Conservation (phyloP, 129 eudicot genomes). For the sunflower (Helianthus annuus) region DNA sequence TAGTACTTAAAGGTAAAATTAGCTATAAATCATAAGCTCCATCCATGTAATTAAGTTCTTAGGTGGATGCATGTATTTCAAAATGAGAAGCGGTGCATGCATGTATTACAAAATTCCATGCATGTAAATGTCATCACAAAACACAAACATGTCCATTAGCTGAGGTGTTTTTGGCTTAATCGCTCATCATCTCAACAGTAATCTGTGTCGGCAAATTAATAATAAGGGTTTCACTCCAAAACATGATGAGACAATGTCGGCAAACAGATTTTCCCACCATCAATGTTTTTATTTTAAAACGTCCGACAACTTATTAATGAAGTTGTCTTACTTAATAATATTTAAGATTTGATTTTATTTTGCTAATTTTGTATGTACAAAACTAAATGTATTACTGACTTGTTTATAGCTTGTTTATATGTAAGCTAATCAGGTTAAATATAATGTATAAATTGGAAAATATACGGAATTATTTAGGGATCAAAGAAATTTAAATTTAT, state of each 20-base stretch:
- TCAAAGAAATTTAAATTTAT: not conserved
- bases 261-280: not conserved
- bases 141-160: slow-evolving; percentile 5
- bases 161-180: not conserved
- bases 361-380: not conserved
- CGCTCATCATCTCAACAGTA: not conserved
- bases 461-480: not conserved
- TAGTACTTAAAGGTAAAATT: no score
- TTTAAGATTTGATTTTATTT: not conserved
- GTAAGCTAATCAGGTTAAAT: no score
- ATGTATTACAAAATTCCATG: not conserved
- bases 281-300: not conserved
- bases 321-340: not conserved
- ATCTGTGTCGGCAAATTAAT: slow-evolving; percentile 5
- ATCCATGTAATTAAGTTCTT: no score
- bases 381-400: no score
- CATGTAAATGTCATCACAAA: not conserved
- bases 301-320: not conserved
- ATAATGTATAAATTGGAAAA: not conserved
- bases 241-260: slow-evolving; percentile 4
- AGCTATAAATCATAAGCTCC: no score
- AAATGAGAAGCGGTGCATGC: slow-evolving; percentile 1
- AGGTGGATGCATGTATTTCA: not conserved
- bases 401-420: no score
- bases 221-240: not conserved